Percentiles rank a stretch among this genome's conserved stretches.
Conservation (phyloP, 768 basidiomycete species). For the Lentinula sp. region DNA sequence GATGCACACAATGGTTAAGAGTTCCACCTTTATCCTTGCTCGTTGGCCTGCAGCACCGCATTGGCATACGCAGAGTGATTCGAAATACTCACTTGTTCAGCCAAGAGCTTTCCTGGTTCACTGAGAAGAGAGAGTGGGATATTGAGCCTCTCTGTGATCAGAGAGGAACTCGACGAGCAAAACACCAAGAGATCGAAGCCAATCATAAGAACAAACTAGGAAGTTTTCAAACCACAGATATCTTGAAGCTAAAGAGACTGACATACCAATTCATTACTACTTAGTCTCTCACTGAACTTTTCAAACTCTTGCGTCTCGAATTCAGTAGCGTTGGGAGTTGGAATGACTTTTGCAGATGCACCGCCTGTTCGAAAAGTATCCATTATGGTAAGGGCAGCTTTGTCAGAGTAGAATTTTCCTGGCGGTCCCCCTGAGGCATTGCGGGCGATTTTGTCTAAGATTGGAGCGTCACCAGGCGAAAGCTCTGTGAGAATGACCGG, state of each 20-base stretch:
- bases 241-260: background rate
- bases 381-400: constrained; percentile 44
- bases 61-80: constrained; percentile 56
- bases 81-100: constrained; percentile 51
- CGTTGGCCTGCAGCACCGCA: constrained; percentile 37
- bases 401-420: constrained; percentile 53
- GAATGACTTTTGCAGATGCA: constrained; percentile 38
- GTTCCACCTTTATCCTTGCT: constrained; percentile 4
- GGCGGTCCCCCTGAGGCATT: constrained; percentile 35
- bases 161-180: constrained; percentile 45
- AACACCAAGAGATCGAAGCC: constrained; percentile 50
- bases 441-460: constrained; percentile 30
- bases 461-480: constrained; percentile 21
- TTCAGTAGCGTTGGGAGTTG: constrained; percentile 31
- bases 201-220: constrained; percentile 54
- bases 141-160: constrained; percentile 43
- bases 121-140: constrained; percentile 40
- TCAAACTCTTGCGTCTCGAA: constrained; percentile 41
- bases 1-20: too few species aligned
- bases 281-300: constrained; percentile 42
- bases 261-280: constrained; percentile 46
- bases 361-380: constrained; percentile 46
- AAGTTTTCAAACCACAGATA: background rate
- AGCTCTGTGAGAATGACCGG: constrained; percentile 42
- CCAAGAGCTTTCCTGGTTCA: constrained; percentile 37